Evolutionary conservation across 2,329 filamentous ascomycete genomes (phyloP).

Genomic region (Ophiostoma himal-ulmi): DNA sequence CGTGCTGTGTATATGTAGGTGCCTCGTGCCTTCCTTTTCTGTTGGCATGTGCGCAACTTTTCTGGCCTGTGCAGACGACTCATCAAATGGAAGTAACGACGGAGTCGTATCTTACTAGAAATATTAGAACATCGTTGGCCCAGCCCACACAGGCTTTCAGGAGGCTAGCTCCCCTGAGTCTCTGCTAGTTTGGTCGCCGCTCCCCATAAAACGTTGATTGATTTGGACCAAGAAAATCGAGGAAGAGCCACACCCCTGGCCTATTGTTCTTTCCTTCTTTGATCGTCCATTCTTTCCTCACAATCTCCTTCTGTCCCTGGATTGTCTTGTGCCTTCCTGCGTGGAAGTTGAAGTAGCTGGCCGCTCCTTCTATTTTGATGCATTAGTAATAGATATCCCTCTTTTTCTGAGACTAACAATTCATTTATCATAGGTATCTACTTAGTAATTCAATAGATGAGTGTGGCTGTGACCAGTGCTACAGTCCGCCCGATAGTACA

Average conservation of each 20-base stretch:
- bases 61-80: neutral
- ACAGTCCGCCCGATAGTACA: neutral
- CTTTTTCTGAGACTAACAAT: neutral
- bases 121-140: neutral
- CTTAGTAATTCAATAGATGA: neutral
- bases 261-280: conserved; percentile 8
- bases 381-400: neutral
- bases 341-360: neutral
- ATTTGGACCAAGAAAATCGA: neutral
- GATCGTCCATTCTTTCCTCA: conserved; percentile 1
- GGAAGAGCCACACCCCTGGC: conserved; percentile 6
- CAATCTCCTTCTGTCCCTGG: neutral
- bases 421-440: neutral
- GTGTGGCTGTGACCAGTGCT: neutral
- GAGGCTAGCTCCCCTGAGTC: conserved; percentile 7
- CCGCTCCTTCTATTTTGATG: neutral
- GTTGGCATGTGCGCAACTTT: neutral
- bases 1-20: neutral
- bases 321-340: neutral
- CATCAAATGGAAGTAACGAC: neutral
- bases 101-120: neutral
- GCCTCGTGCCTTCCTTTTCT: neutral
- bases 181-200: neutral
- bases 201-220: conserved; percentile 10
- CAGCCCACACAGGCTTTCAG: neutral